Evolutionary conservation across 2,329 filamentous ascomycete genomes (phyloP), one percentile per base, ranked within the genome.

Genomic region (Berkeleyomyces basicola): DNA sequence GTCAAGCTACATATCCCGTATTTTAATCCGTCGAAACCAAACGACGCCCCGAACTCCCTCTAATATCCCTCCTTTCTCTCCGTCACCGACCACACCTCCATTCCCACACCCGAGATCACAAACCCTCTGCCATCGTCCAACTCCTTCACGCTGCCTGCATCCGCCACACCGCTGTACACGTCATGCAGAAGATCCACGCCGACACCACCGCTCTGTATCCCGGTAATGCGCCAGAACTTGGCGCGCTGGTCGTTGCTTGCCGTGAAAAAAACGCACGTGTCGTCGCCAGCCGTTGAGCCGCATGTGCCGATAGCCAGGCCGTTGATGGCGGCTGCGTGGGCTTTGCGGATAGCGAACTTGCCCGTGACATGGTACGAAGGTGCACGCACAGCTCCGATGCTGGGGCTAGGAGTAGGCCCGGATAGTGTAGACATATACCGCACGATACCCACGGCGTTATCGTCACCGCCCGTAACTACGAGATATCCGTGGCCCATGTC

Each of bases 391-490:
- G 46, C 60, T 7, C 53, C 46, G 10, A 60, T 59, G 10, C 60
- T 47, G 11, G 4, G 31, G 31, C 55, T 57, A 10, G 60, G n/a
- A 23, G 49, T 37, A 14, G 33, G 60, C n/a, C 51, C 51, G 31
- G 43, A 37, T 7, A 14, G 11, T 31, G 62, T 43, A 5, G 67
- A 39, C 10, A 63, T 37, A 11, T 36, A 65, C 60, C 39, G 59
- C n/a, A 66, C 63, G 7, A 65, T 53, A 0, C 81, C 85, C 0
- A 97, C 72, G 3, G 86, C 86, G 66, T 93, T 93, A 72, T 97
- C 93, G 68, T 99, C 93, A 31, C 93, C 90, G 36, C 88, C 90
- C 0, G 89, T 90, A 3, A 88, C 71, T 16, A 95, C 70, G 0
- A 87, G 65, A 67, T 67, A 75, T 67, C 67, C 23, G 31, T 65